These are phyloP conservation scores for Collybiopsis confluens DNA, from an alignment of 768 basidiomycete genomes.

Conservation along the genomic window DNA sequence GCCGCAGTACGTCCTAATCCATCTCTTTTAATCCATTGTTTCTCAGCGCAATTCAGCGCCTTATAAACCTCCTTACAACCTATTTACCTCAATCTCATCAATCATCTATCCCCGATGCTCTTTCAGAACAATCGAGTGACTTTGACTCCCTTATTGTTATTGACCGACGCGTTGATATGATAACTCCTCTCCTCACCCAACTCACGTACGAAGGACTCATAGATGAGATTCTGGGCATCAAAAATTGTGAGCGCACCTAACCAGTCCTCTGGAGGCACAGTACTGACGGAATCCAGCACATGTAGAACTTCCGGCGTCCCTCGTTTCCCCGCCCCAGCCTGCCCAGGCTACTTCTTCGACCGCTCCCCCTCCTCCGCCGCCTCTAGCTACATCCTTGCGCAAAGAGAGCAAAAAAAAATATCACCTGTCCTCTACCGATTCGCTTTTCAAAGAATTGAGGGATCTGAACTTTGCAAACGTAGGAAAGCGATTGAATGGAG, in stretches of 20 bases:
- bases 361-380: constrained; percentile 35
- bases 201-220: constrained; percentile 95
- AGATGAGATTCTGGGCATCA: constrained; percentile 88
- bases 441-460: constrained; percentile 75
- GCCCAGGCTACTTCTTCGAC: constrained; percentile 30
- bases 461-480: constrained; percentile 93
- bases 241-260: constrained; percentile 62
- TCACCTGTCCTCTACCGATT: constrained; percentile 74
- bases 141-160: constrained; percentile 87
- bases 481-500: constrained; percentile 72
- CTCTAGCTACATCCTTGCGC: constrained; percentile 46
- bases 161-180: constrained; percentile 90
- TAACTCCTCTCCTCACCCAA: constrained; percentile 93
- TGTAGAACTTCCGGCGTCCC: constrained; percentile 72
- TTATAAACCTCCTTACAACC: constrained; percentile 67
- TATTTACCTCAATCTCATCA: constrained; percentile 41
- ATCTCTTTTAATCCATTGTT: background rate
- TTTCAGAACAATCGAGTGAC: constrained; percentile 46
- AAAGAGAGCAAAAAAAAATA: constrained; percentile 90
- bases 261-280: too few relatives aligned
- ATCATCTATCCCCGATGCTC: constrained; percentile 32
- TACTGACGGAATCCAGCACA: constrained; percentile 47
- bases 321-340: constrained; percentile 56
- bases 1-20: constrained; percentile 51
- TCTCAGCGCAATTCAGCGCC: constrained; percentile 44